phyloP scores from a whole-genome alignment of 2,329 filamentous ascomycete species.

The Pseudopyrenochaeta lycopersici region DNA sequence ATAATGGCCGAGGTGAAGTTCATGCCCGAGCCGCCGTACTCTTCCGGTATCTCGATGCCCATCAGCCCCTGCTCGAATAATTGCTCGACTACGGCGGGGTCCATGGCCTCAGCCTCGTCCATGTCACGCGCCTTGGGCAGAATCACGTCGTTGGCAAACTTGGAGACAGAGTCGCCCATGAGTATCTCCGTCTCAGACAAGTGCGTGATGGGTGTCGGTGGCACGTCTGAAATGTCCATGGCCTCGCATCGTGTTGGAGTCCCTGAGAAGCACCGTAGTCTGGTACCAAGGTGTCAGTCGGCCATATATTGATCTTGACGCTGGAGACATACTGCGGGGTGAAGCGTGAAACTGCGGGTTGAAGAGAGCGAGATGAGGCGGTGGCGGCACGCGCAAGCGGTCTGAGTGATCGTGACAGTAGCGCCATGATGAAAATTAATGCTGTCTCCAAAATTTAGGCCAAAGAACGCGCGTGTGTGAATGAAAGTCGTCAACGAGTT shows the following conservation, averaged over 20 bases:
- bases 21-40: constrained; percentile 96
- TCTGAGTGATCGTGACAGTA: constrained; percentile 40
- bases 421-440: constrained; percentile 32
- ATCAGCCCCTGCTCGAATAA: constrained; percentile 97
- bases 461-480: not conserved
- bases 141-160: constrained; percentile 89
- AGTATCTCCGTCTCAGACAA: constrained; percentile 88
- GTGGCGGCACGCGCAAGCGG: constrained; percentile 42
- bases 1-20: constrained; percentile 98
- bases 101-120: constrained; percentile 97
- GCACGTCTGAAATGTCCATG: constrained; percentile 72
- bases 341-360: constrained; percentile 37
- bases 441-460: not conserved
- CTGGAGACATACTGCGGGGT: constrained; percentile 39
- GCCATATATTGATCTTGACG: constrained; percentile 5
- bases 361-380: constrained; percentile 35
- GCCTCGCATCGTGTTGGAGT: constrained; percentile 49
- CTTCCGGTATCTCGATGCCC: constrained; percentile 96
- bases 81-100: constrained; percentile 85
- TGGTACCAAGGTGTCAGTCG: constrained; percentile 7
- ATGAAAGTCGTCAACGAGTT: too few relatives aligned
- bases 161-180: constrained; percentile 89
- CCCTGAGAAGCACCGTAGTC: constrained; percentile 54
- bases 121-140: constrained; percentile 93
- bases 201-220: constrained; percentile 91